Evolutionary conservation across 108 stramenopile genomes (phyloP), one percentile per base, ranked within the genome.

Genomic region (Aureococcus anophagefferens): DNA sequence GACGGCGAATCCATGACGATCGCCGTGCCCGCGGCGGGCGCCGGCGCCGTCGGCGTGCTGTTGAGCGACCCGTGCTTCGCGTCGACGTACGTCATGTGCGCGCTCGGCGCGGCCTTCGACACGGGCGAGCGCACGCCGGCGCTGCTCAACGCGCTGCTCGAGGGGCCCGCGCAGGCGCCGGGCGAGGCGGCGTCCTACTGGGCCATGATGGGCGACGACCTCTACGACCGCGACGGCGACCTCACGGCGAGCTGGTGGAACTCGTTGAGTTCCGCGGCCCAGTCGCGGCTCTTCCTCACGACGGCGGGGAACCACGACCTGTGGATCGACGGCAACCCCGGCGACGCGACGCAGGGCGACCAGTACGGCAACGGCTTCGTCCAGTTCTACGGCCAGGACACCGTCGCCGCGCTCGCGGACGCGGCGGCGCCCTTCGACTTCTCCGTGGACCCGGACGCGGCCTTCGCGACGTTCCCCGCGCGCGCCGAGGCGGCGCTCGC

Each of bases 341-440:
- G 35, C 5, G 25, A 4, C n/a, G 36, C 28, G 4, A 62, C 51
- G 9, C 5, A 4, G 13, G 46, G 5, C 9, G 70, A 71, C 46
- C 70, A 71, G 35, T 35, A 11, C n/a, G 70, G 46, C 30, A 71
- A 71, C 46, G 70, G 70, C 29, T 71, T 71, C 63, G 46, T 71
- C 37, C 70, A 71, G 32, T 71, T 71, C 35, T 62, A 71, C 35
- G 70, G 13, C 63, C 46, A 62, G 36, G 70, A 71, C 30, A 30
- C 30, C 29, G 36, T 64, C 63, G 70, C 70, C 28, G 36, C 70
- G 7, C 29, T 36, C 9, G n/a, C n/a, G n/a, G 15, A 28, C 11
- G 4, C 33, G n/a, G 5, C 5, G 5, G 15, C 5, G n/a, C 70
- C 70, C 9, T 71, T 32, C 46, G 70, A 71, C 36, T 62, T 71